phyloP scores from a whole-genome alignment of 805 yeast genomes.

The Candida xiaguanensis region DNA sequence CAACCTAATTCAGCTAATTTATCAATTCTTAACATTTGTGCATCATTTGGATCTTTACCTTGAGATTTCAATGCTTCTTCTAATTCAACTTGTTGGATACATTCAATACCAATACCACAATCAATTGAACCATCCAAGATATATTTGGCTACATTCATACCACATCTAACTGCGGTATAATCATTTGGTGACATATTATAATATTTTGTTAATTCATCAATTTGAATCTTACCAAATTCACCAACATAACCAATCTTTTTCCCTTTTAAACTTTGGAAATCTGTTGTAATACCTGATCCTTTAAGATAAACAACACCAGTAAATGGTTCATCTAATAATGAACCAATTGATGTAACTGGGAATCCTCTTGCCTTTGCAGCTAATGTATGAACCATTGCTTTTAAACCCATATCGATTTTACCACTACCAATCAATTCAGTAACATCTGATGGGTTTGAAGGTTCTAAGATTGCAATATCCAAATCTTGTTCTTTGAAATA shows the following conservation, averaged over 20 bases:
- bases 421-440: slow-evolving; percentile 56
- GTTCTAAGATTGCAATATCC: slow-evolving; percentile 51
- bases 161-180: slow-evolving; percentile 56
- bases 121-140: slow-evolving; percentile 54
- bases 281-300: slow-evolving; percentile 48
- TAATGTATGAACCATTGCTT: slow-evolving; percentile 58
- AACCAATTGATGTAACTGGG: slow-evolving; percentile 54
- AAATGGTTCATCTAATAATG: slow-evolving; percentile 54
- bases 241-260: slow-evolving; percentile 56
- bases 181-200: slow-evolving; percentile 54
- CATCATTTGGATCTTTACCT: slow-evolving; percentile 44
- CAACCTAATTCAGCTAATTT: slow-evolving; percentile 54
- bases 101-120: slow-evolving; percentile 58
- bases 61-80: slow-evolving; percentile 44
- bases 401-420: slow-evolving; percentile 55
- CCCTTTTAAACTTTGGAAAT: slow-evolving; percentile 50
- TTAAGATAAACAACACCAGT: slow-evolving; percentile 52
- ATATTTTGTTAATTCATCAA: slow-evolving; percentile 53
- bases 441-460: slow-evolving; percentile 56
- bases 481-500: slow-evolving; percentile 48
- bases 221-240: slow-evolving; percentile 56
- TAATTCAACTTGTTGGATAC: slow-evolving; percentile 56
- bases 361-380: slow-evolving; percentile 59
- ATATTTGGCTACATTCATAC: slow-evolving; percentile 56
- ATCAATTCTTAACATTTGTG: slow-evolving; percentile 55